A percentile compares a stretch with the other conserved stretches of the same genome.
phyloP scores from a whole-genome alignment of 2,329 filamentous ascomycete species.

The Epichloe gansuensis region DNA sequence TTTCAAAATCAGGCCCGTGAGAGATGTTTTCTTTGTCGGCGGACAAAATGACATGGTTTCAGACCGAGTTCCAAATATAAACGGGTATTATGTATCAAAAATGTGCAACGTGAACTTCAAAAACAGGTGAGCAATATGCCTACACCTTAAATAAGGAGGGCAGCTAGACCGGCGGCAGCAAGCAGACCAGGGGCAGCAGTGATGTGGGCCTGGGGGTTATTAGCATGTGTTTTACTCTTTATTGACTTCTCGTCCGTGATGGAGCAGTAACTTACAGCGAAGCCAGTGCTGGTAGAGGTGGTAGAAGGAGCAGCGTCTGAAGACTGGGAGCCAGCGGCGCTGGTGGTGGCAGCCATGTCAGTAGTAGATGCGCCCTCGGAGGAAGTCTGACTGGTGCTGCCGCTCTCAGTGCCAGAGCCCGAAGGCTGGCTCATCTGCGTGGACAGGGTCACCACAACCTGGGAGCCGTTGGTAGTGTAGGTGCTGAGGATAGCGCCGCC shows the following conservation, averaged over 20 bases:
- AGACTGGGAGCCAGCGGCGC: neutral
- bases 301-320: neutral
- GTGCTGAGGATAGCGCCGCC: constrained; percentile 12
- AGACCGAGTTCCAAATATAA: constrained; percentile 17
- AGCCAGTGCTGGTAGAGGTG: constrained; percentile 11
- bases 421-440: constrained; percentile 11
- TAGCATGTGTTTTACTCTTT: neutral
- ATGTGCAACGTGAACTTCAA: constrained; percentile 24
- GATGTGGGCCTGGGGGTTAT: constrained; percentile 21
- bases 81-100: constrained; percentile 31
- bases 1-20: constrained; percentile 15
- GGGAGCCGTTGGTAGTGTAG: constrained; percentile 12
- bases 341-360: neutral
- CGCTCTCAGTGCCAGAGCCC: constrained; percentile 11
- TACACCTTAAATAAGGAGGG: constrained; percentile 32
- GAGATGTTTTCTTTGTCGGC: constrained; percentile 11
- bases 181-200: constrained; percentile 36
- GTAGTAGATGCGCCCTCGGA: constrained; percentile 9
- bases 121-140: constrained; percentile 6
- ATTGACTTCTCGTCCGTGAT: neutral
- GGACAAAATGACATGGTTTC: constrained; percentile 14
- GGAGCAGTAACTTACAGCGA: constrained; percentile 17
- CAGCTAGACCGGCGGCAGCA: constrained; percentile 37
- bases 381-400: constrained; percentile 7
- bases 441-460: constrained; percentile 16